Evolutionary conservation across 441 rosid genomes (phyloP), one percentile per base, ranked within the genome.

Genomic region (Croton laevigatus): DNA sequence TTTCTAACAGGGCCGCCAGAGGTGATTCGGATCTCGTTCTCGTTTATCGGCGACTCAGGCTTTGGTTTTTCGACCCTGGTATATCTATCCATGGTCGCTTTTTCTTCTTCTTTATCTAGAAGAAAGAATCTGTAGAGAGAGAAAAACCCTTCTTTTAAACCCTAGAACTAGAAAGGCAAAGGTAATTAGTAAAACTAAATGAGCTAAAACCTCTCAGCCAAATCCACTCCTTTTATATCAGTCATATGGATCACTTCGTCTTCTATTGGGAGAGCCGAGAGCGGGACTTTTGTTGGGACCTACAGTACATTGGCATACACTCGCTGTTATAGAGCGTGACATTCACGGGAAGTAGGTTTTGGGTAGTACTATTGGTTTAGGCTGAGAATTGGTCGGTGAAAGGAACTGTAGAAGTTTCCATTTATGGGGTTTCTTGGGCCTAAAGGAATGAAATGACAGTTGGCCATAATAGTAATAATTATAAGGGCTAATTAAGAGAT

Each of bases 11-110:
- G 88, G 32, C 99, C 98, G 16, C 80, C 84, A 6, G 96, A 80
- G 52, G 99, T 94, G 88, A 94, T 92, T 58, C 98, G 96, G 81
- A 94, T 94, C 93, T 94, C 99, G 79, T 92, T 94, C 71, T 88
- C 97, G 82, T 82, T 88, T 20, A 94, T 92, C 71, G 95, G 94
- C 6, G 86, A 77, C 36, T 84, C 94, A 1, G 80, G 86, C 78
- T 84, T 95, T 23, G 87, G 96, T 73, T 86, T 92, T 76, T 88
- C 99, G 10, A 95, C 99, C 75, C 89, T 87, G 79, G 85, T 87
- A 79, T 92, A 95, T 72, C 93, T 85, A 74, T 95, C 98, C 98
- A 94, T 94, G 66, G 54, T 55, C 6, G 16, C 45, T 11, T 8
- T 1, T 20, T 22, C 38, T 17, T 12, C 14, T 23, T 19, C 19